Conservation (phyloP, 805 yeast species). For the Yarrowia osloensis region DNA sequence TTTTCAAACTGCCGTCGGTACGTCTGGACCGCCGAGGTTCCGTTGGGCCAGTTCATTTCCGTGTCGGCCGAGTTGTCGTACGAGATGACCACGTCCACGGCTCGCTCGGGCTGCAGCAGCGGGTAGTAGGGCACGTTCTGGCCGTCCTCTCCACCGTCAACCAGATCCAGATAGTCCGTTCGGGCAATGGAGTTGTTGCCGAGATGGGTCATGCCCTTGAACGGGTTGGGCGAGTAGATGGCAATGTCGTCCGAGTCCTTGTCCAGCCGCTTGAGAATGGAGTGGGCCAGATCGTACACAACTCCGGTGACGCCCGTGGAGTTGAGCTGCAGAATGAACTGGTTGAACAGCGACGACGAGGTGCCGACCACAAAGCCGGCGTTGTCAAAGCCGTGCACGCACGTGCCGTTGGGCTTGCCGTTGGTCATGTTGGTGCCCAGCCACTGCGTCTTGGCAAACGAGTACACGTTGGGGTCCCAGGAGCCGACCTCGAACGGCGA, state of each 20-base stretch:
- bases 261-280: slow-evolving; percentile 50
- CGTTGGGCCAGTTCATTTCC: slow-evolving; percentile 41
- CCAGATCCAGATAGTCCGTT: slow-evolving; percentile 51
- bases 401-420: slow-evolving; percentile 57
- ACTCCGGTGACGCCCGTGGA: slow-evolving; percentile 53
- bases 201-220: slow-evolving; percentile 50
- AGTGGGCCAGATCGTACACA: slow-evolving; percentile 49
- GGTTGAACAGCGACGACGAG: slow-evolving; percentile 78
- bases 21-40: slow-evolving; percentile 59
- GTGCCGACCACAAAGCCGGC: slow-evolving; percentile 82
- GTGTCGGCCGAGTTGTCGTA: slow-evolving; percentile 44
- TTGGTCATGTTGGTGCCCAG: slow-evolving; percentile 65
- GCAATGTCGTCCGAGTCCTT: slow-evolving; percentile 65
- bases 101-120: slow-evolving; percentile 59
- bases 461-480: slow-evolving; percentile 76
- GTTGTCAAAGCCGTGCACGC: slow-evolving; percentile 74
- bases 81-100: slow-evolving; percentile 65
- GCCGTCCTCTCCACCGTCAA: slow-evolving; percentile 73
- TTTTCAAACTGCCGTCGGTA: slow-evolving; percentile 58
- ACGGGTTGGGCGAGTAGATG: slow-evolving; percentile 71
- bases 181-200: slow-evolving; percentile 44
- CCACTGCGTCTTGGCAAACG: slow-evolving; percentile 68
- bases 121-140: slow-evolving; percentile 70
- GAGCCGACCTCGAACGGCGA: slow-evolving; percentile 78
- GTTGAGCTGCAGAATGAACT: slow-evolving; percentile 59